These are phyloP conservation scores for Neospora caninum DNA, from an alignment of 169 alveolate genomes.

Conservation along the genomic window DNA sequence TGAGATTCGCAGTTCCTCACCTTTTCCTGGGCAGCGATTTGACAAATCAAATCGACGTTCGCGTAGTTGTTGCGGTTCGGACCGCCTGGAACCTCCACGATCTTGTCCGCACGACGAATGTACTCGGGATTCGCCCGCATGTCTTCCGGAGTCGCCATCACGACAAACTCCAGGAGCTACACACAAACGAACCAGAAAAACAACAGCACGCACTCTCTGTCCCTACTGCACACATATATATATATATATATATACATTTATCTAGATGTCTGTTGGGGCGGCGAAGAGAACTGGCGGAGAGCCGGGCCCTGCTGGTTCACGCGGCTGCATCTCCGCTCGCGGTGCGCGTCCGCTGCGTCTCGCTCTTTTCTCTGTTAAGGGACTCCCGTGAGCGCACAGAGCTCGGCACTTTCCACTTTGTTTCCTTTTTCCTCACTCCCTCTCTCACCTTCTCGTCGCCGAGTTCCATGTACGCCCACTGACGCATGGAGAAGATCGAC, in stretches of 20 bases:
- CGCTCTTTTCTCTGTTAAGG: no score
- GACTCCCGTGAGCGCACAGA: no score
- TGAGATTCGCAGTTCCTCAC: neutral
- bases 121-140: slow-evolving; percentile 80
- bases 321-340: no score
- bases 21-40: slow-evolving; percentile 52
- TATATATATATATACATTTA: no score
- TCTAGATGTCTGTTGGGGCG: no score
- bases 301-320: no score
- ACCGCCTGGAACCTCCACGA: slow-evolving; percentile 81
- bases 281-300: no score
- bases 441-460: slow-evolving; percentile 69
- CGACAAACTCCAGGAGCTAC: slow-evolving; percentile 79
- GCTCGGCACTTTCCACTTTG: no score
- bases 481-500: slow-evolving; percentile 76
- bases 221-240: no score
- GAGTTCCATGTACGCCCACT: slow-evolving; percentile 74
- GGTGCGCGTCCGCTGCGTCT: no score
- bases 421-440: neutral
- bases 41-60: slow-evolving; percentile 82
- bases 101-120: slow-evolving; percentile 76
- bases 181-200: neutral
- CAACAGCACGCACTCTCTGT: neutral
- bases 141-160: slow-evolving; percentile 84
- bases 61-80: slow-evolving; percentile 82